Evolutionary conservation across 208 protist species (phyloP).

Genomic region (Acanthamoeba royreba): DNA sequence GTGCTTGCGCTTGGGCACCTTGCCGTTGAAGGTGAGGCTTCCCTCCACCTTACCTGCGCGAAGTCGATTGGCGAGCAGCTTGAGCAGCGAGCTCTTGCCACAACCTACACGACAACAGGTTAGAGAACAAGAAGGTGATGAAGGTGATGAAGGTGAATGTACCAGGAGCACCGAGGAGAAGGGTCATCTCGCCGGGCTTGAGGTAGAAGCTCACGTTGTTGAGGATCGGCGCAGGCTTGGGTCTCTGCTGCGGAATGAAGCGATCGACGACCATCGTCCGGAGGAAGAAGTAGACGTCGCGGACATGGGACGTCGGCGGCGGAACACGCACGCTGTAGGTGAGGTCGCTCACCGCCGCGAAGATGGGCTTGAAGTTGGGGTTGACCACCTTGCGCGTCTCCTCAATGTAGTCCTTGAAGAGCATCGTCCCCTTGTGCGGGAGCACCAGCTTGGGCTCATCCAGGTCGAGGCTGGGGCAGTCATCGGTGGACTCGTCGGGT

Average conservation of each 20-base stretch:
- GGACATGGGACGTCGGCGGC: not conserved
- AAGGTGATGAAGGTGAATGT: not conserved
- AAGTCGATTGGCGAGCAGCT: constrained; percentile 30
- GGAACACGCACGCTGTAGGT: not conserved
- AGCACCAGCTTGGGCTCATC: not conserved
- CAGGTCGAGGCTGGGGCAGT: too few species aligned
- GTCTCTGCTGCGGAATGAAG: not conserved
- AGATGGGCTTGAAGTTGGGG: constrained; percentile 1
- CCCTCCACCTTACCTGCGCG: not conserved
- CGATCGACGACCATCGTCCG: not conserved
- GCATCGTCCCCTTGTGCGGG: not conserved
- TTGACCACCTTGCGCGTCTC: not conserved
- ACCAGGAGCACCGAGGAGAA: constrained; percentile 21
- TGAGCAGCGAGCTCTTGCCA: constrained; percentile 25
- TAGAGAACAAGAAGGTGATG: not conserved
- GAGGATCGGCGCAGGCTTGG: not conserved
- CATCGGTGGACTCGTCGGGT: too few species aligned
- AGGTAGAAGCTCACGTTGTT: constrained; percentile 38
- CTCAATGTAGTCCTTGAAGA: not conserved
- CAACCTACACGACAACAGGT: not conserved
- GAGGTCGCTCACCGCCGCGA: not conserved
- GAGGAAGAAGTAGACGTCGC: not conserved
- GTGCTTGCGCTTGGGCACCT: not conserved
- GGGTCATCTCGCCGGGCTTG: constrained; percentile 32
- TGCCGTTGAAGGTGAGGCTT: constrained; percentile 30